phyloP scores from a whole-genome alignment of 495 filamentous ascomycete genomes.

The Neurospora intermedia region DNA sequence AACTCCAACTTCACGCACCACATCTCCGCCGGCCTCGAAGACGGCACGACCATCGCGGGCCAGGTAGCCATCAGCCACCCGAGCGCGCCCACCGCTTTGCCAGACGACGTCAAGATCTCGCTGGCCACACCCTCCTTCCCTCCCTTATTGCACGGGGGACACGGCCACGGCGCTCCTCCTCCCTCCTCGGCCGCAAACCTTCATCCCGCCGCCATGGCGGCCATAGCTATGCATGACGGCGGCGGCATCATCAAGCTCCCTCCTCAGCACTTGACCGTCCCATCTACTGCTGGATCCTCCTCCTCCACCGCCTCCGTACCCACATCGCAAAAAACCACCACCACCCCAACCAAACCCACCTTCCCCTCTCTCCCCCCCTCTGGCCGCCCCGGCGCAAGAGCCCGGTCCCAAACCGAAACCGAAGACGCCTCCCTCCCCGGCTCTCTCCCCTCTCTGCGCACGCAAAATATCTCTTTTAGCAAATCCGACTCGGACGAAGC shows the following conservation, averaged over 20 bases:
- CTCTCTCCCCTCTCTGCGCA: constrained; percentile 64
- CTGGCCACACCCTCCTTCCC: constrained; percentile 1
- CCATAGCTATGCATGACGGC: constrained; percentile 5
- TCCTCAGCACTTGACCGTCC: not conserved
- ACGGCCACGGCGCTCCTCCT: constrained; percentile 20
- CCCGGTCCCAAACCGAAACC: constrained; percentile 33
- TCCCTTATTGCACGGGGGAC: not conserved
- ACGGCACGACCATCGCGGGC: constrained; percentile 74
- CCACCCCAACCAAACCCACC: not conserved
- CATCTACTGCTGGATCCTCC: not conserved
- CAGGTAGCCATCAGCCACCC: constrained; percentile 93
- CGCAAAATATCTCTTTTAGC: constrained; percentile 67
- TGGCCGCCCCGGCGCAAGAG: constrained; percentile 28
- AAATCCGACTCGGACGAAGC: constrained; percentile 39
- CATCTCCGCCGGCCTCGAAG: constrained; percentile 69
- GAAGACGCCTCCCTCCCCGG: constrained; percentile 89
- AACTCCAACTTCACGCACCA: constrained; percentile 92
- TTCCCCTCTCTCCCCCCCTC: not conserved
- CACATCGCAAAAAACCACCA: no score
- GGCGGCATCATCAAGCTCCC: not conserved
- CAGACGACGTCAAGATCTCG: constrained; percentile 25
- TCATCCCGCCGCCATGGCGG: not conserved
- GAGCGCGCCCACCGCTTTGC: constrained; percentile 41
- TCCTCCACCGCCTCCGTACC: not conserved
- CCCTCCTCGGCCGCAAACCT: constrained; percentile 6